Evolutionary conservation across 108 stramenopile genomes (phyloP).

Genomic region (Skeletonema grethae): DNA sequence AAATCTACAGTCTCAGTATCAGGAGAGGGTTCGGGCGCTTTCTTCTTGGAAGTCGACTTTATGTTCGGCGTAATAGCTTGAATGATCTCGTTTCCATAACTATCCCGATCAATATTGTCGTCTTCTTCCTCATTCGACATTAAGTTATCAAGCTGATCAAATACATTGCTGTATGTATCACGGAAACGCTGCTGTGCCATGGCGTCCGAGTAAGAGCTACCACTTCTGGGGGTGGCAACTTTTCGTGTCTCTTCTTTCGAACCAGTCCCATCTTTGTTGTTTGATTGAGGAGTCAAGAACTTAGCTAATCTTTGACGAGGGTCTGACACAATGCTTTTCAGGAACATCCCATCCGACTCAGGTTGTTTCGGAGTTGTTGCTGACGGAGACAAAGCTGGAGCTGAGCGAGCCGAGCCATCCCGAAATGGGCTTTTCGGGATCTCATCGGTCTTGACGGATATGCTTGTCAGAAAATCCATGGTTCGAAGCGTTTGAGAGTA

Average conservation of each 20-base stretch:
- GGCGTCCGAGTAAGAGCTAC: constrained; percentile 12
- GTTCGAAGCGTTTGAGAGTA: constrained; percentile 72
- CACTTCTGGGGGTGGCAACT: constrained; percentile 8
- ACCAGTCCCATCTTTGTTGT: constrained; percentile 9
- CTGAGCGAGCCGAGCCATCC: constrained; percentile 1
- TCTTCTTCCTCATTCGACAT: constrained; percentile 34
- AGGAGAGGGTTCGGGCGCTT: neutral
- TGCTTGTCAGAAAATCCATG: constrained; percentile 63
- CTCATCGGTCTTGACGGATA: constrained; percentile 55
- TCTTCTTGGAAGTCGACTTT: constrained; percentile 2
- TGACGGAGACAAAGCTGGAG: neutral
- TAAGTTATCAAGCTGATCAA: constrained; percentile 42
- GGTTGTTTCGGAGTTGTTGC: neutral
- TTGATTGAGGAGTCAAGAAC: constrained; percentile 35
- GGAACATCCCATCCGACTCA: constrained; percentile 8
- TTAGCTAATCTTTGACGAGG: constrained; percentile 83
- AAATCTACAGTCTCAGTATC: neutral
- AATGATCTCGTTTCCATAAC: constrained; percentile 30
- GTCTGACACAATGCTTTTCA: constrained; percentile 72
- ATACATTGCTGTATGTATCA: constrained; percentile 35
- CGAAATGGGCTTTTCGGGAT: constrained; percentile 59
- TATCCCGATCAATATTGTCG: constrained; percentile 34
- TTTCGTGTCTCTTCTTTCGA: neutral
- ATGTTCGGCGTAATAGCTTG: constrained; percentile 19
- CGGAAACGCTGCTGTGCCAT: constrained; percentile 14